phyloP scores from a whole-genome alignment of 192 early-diverging fungal genomes.

The Coemansia sp. region DNA sequence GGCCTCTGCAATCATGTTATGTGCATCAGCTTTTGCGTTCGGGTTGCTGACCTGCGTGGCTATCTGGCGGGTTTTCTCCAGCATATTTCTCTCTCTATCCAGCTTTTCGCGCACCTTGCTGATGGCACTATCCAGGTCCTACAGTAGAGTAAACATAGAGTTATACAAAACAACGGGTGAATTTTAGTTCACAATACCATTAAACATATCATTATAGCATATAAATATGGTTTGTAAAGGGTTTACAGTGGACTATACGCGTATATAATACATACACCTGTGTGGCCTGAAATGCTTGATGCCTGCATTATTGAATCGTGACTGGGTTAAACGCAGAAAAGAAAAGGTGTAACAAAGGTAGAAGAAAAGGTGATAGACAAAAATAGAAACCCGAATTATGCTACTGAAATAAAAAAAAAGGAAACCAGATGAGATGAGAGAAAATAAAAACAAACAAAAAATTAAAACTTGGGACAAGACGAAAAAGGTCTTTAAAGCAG shows the following conservation, averaged over 20 bases:
- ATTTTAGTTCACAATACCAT: background rate
- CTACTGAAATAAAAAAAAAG: conserved; percentile 1
- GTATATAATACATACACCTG: conserved; percentile 33
- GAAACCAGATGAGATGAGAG: background rate
- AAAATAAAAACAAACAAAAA: too few species aligned
- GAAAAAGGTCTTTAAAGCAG: too few species aligned
- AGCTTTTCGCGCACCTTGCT: conserved; percentile 70
- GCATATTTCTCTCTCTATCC: conserved; percentile 70
- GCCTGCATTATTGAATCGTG: conserved; percentile 28
- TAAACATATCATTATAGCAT: too few species aligned
- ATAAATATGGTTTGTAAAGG: too few species aligned
- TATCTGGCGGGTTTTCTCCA: conserved; percentile 72
- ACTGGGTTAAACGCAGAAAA: background rate
- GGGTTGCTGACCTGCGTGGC: conserved; percentile 69
- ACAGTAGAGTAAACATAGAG: conserved; percentile 7
- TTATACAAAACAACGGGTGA: background rate
- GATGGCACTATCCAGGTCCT: conserved; percentile 65
- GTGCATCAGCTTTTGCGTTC: conserved; percentile 73
- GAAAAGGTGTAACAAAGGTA: background rate
- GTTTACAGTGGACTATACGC: too few species aligned
- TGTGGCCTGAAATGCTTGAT: conserved; percentile 38
- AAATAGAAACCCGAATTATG: background rate
- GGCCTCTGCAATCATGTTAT: conserved; percentile 65
- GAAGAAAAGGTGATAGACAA: background rate
- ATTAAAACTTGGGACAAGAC: too few species aligned